Base-by-base conservation (phyloP, 345 rosid species). In the thale cress (Arabidopsis thaliana) region DNA sequence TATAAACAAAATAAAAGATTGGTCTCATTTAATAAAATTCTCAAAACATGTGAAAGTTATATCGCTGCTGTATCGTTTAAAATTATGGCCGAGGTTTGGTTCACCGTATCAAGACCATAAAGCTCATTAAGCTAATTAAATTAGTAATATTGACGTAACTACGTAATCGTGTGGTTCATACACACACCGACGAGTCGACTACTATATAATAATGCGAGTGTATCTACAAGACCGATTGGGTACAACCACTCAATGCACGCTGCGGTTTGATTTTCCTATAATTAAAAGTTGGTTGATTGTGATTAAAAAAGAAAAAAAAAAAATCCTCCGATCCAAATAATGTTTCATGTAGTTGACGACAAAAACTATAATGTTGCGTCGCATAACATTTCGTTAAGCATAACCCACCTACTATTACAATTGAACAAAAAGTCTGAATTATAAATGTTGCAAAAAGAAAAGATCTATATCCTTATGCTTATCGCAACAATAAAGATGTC, bases 21-120 rank as follows among this genome's bases (percentile, higher is more conserved):
- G 36, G 24, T 65, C 22, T 69, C 41, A 22, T 48, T 3, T 63
- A 51, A 40, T 13, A 23, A 41, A 41, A 49, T 48, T 61, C 56
- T 50, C 49, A 57, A 40, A 11, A 49, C 30, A 69, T 66, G 77
- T 79, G 78, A 70, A 57, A 7, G 33, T 63, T 2, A 68, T 65
- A 76, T 53, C 36, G 44, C 70, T 66, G 48, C 4, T 49, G 63
- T 67, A 75, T 84, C 79, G 72, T 40, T 20, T 36, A 66, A 60
- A 64, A 41, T 28, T 63, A 82, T 80, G 59, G 16, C 42, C 11
- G 30, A 33, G 59, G 46, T 57, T 37, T 53, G 74, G 61, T 75
- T 78, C 82, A 76, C 28, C 36, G 79, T 34, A 75, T 75, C 16
- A 59, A 59, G 69, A 66, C 81, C n/a, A 38, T 32, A 55, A 49